Percentiles rank a stretch among this genome's conserved stretches.
These are phyloP conservation scores for Acorus calamus DNA, from an alignment of 106 monocot species.

Conservation along the genomic window DNA sequence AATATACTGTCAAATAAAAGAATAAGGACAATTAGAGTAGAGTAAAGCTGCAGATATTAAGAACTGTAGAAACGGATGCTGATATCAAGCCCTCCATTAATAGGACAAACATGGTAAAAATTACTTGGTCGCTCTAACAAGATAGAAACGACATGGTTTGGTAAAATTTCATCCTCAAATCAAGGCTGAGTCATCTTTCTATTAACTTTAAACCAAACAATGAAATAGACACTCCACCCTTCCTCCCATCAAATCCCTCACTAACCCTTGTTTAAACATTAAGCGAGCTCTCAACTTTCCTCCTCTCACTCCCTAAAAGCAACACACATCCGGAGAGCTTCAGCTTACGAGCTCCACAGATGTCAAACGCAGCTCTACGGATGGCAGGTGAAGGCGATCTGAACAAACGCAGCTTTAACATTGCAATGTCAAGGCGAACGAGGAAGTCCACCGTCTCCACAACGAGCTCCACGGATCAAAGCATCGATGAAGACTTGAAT, in stretches of 20 bases:
- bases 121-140: no score
- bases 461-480: neutral
- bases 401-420: slow-evolving; percentile 21
- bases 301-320: neutral
- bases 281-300: neutral
- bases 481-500: no score
- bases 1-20: no score
- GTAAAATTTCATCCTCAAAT: neutral
- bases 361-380: neutral
- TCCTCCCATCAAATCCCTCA: neutral
- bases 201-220: neutral
- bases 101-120: no score
- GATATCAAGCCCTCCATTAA: no score
- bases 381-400: slow-evolving; percentile 18
- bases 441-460: slow-evolving; percentile 8
- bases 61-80: no score
- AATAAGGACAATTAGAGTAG: no score
- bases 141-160: neutral
- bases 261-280: neutral
- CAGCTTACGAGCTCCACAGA: neutral
- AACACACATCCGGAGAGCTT: neutral
- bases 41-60: no score
- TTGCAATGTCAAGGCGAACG: slow-evolving; percentile 41
- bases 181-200: neutral
- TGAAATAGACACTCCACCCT: slow-evolving; percentile 5